A percentile compares a stretch with the other conserved stretches of the same genome.
phyloP scores from a whole-genome alignment of 768 basidiomycete genomes.

The Lactarius trivialis region DNA sequence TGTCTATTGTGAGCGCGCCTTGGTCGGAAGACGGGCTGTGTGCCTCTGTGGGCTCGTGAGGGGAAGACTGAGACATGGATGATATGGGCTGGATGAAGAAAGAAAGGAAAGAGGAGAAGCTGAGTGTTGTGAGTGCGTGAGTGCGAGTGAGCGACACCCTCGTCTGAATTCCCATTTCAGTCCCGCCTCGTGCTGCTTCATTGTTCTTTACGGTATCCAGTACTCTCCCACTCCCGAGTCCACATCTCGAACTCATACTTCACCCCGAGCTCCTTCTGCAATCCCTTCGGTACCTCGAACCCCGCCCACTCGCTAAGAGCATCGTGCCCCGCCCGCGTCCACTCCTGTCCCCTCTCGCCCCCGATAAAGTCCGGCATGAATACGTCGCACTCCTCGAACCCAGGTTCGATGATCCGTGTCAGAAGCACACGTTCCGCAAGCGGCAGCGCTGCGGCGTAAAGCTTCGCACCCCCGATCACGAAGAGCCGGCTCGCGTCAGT shows the following conservation, averaged over 20 bases:
- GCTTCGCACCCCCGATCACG: constrained; percentile 86
- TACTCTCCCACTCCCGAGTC: too few species aligned
- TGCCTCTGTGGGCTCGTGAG: constrained; percentile 3
- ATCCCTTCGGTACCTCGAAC: constrained; percentile 67
- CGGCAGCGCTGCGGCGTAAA: constrained; percentile 66
- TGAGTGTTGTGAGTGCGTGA: not conserved
- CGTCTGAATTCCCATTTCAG: constrained; percentile 10
- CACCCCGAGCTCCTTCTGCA: constrained; percentile 76
- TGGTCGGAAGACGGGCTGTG: not conserved
- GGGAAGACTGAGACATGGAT: constrained; percentile 14
- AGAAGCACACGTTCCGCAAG: constrained; percentile 78
- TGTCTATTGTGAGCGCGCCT: not conserved
- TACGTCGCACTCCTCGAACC: constrained; percentile 78
- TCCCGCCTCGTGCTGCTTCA: not conserved
- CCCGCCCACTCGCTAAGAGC: constrained; percentile 74
- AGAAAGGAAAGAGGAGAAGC: constrained; percentile 1
- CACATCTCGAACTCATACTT: constrained; percentile 97
- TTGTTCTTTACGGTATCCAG: not conserved
- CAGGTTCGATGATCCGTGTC: constrained; percentile 71
- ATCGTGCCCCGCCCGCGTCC: constrained; percentile 54
- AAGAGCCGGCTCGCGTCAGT: constrained; percentile 47
- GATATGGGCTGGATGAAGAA: not conserved
- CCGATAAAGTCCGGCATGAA: constrained; percentile 70
- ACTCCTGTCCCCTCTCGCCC: constrained; percentile 30
- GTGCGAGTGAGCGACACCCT: not conserved